phyloP scores from a whole-genome alignment of 768 basidiomycete species.

The Amanita muscaria region DNA sequence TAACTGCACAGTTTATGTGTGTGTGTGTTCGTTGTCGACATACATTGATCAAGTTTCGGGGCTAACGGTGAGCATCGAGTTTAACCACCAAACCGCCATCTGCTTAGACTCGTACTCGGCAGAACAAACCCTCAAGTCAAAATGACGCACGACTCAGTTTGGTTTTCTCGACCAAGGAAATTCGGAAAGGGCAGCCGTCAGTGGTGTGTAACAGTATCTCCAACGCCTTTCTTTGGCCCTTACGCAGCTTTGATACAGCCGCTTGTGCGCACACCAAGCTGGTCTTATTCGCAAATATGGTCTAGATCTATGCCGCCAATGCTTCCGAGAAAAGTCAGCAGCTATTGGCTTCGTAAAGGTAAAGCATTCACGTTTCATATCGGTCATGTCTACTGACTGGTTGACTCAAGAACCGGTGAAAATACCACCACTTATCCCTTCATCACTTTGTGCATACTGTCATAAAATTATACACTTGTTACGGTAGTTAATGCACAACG shows the following conservation, averaged over 20 bases:
- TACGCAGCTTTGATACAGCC: slow-evolving; percentile 36
- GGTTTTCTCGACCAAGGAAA: slow-evolving; percentile 95
- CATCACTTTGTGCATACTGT: background rate
- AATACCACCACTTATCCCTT: background rate
- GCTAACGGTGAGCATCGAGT: background rate
- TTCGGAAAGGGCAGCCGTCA: slow-evolving; percentile 93
- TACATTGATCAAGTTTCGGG: no score
- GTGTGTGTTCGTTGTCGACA: no score
- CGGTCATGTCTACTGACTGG: background rate
- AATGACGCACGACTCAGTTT: slow-evolving; percentile 98
- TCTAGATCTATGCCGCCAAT: slow-evolving; percentile 95
- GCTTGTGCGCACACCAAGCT: slow-evolving; percentile 93
- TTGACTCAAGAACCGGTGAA: slow-evolving; percentile 37
- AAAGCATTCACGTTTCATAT: background rate
- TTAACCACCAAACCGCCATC: no score
- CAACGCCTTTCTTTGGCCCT: background rate
- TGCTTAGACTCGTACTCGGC: no score
- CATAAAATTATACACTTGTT: background rate
- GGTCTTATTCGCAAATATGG: slow-evolving; percentile 98
- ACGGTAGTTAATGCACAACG: background rate
- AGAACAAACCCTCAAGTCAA: slow-evolving; percentile 30
- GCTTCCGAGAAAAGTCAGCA: slow-evolving; percentile 93
- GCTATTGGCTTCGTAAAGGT: slow-evolving; percentile 96
- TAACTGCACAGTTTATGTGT: slow-evolving; percentile 12
- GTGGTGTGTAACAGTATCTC: slow-evolving; percentile 50